phyloP scores from a whole-genome alignment of 371 early-diverging fungal species.

The Mucor velutinosus region DNA sequence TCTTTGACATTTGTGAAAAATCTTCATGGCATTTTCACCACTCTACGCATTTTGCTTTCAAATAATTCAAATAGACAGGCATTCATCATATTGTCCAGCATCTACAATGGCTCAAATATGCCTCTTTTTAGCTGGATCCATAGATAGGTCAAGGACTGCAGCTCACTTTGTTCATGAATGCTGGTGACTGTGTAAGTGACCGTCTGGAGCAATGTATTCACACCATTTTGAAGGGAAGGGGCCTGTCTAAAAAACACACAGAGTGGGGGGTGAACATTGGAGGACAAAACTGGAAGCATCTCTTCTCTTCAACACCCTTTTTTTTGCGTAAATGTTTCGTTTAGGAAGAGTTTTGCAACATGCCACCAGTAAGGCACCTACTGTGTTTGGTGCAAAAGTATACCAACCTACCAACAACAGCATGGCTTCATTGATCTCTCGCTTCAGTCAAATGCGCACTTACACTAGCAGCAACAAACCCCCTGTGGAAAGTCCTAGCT shows the following conservation, averaged over 20 bases:
- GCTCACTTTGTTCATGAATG: neutral
- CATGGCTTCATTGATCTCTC: slow-evolving; percentile 11
- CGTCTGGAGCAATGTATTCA: neutral
- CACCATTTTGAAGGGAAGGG: slow-evolving; percentile 1
- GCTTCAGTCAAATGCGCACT: slow-evolving; percentile 24
- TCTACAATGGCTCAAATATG: neutral
- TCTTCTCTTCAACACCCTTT: slow-evolving; percentile 3
- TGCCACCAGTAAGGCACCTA: slow-evolving; percentile 14
- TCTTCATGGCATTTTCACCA: neutral
- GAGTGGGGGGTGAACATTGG: neutral
- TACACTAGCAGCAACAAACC: slow-evolving; percentile 9
- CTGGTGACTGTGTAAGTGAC: slow-evolving; percentile 2
- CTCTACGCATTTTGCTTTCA: neutral
- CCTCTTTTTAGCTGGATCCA: neutral
- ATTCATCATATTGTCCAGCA: neutral
- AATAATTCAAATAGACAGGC: neutral
- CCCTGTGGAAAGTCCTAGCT: slow-evolving; percentile 12
- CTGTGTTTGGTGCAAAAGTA: slow-evolving; percentile 8
- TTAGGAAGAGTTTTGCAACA: slow-evolving; percentile 26
- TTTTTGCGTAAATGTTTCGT: slow-evolving; percentile 16
- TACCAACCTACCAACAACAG: slow-evolving; percentile 2
- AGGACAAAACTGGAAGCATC: neutral
- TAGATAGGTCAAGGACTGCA: neutral
- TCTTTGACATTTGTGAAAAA: neutral
- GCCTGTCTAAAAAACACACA: slow-evolving; percentile 6